Base-by-base conservation (phyloP, 1,284 basidiomycete species). In the Tremellales sp. region DNA sequence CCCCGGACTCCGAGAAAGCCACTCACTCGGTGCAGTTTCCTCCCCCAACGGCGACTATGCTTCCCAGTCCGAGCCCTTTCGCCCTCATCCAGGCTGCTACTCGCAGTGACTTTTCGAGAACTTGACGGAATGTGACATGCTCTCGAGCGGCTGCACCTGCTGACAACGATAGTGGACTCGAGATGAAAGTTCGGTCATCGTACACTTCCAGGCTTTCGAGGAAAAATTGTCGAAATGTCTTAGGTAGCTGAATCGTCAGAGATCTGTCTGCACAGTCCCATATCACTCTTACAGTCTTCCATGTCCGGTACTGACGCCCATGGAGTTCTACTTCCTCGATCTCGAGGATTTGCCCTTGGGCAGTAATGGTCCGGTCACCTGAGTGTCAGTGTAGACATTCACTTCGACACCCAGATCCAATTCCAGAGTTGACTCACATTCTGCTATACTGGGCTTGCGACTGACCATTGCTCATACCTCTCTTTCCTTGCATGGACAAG, bases 301-400 rank as follows among this genome's bases (percentile, higher is more conserved):
- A 72, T 22, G 54, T 53, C 19, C 60, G 56, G 5, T 53, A 46
- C 10, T 33, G 37, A 24, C 55, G 51, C 22, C 67, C 70, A 26
- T 61, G 25, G 1, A 72, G 46, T 2, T 55, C 40, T 11, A 52
- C 37, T 39, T 57, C 52, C 46, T 67, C 62, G 54, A 67, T 67
- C 61, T 72, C 70, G 40, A 72, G 54, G 13, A 60, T 53, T 8
- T 55, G 45, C 8, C 67, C 68, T 6, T 59, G 58, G 8, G 61
- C 48, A 12, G 65, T 68, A 35, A 72, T 52, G 27, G 66, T 60
- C 21, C 46, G 40, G 50, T 72, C 67, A 47, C 65, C 68, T 71
- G 46, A 11, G 15, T 31, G 5, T 21, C 39, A 22, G 6, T 22
- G 19, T 21, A 21, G 19, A 15, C 11, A 7, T 22, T 10, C 10